Evolutionary conservation across 768 basidiomycete genomes (phyloP), one percentile per base, ranked within the genome.

Genomic region (Boletus pseudopeckii): DNA sequence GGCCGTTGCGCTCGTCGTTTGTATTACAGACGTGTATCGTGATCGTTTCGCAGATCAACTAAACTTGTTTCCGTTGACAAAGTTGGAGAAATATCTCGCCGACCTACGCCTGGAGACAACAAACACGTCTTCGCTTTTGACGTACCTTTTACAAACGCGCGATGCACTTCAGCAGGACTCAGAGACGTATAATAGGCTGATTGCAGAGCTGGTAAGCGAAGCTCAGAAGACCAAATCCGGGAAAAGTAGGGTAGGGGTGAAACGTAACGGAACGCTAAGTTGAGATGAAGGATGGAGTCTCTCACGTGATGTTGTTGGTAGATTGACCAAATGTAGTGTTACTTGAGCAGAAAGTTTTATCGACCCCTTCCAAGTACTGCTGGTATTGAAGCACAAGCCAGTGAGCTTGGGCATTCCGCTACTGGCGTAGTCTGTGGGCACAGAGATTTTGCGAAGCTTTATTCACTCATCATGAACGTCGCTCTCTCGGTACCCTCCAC

Each of bases 161-260:
- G 92, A 93, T 57, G 82, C 86, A 33, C 67, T 92, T 55, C 89
- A 92, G 68, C 91, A 93, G 71, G 90, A 91, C 66, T 86, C 85
- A 36, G 88, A 97, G 74, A 89, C 85, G 26, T 93, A 92, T 64
- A 95, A 97, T 70, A 86, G 84, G 15, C 76, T 94, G 53, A 97
- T 97, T 55, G 94, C 87, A 26, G 92, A 92, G 66, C 75, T 97
- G 46, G 92, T 97, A n/a, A 84, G 84, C 40, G 92, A 96, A 70
- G 93, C 94, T 33, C 90, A 91, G 66, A 91, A 88, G 70, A 77
- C 84, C 50, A 90, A 89, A 64, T 82, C 82, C 7, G 81, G 82
- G 15, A 88, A 85, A 60, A 75, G 74, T 55, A 72, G 74, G 57
- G 65, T 72, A 56, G 73, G 77, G 30, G 61, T 67, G 58, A 76